Base-by-base conservation (phyloP, 2,329 filamentous ascomycete genomes). In the Verticillium nubilum region DNA sequence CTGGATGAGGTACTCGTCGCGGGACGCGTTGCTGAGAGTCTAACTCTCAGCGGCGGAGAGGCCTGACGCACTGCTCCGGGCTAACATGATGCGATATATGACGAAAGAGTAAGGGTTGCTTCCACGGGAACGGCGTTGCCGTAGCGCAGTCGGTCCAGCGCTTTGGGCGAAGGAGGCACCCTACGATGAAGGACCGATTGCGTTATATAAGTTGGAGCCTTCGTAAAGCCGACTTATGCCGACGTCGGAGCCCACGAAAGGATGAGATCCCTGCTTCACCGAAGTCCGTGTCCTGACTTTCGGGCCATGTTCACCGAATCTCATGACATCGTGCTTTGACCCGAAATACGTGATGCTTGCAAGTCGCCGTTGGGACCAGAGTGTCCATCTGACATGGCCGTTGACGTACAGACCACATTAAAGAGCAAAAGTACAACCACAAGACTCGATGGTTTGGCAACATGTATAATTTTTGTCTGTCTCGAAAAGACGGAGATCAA, bases 1-100 rank as follows among this genome's bases (percentile, higher is more conserved):
- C 58, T 73, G 70, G 4, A 73, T 60, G 3, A 70, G 61, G 29
- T 71, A 72, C 17, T 70, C 67, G 27, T 59, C 58, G 17, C 35
- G 58, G 2, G 19, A 26, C 10, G 19, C 26, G 42, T 54, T 58
- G 17, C 31, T 55, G 13, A 61, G 13, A 1, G 37, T 50, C 58
- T 50, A 60, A 42, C 42, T 37, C 52, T 61, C 55, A 25, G 35
- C 33, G 9, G 23, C 26, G 10, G 26, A 17, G 4, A 56, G 15
- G 6, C 33, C 15, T 9, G 27, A 26, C 3, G 9, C 26, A 31
- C 25, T 56, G 9, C 23, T 29, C 19, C 28, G 31, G 25, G 54
- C 54, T 5, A 56, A 23, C 54, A 56, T 56, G 33, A 17, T 19
- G 33, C 2, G 6, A 23, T 17, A 42, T 42, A 4, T 17, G n/a